Conservation (phyloP, 2,329 filamentous ascomycete genomes). For the Sphaceloma murrayae region DNA sequence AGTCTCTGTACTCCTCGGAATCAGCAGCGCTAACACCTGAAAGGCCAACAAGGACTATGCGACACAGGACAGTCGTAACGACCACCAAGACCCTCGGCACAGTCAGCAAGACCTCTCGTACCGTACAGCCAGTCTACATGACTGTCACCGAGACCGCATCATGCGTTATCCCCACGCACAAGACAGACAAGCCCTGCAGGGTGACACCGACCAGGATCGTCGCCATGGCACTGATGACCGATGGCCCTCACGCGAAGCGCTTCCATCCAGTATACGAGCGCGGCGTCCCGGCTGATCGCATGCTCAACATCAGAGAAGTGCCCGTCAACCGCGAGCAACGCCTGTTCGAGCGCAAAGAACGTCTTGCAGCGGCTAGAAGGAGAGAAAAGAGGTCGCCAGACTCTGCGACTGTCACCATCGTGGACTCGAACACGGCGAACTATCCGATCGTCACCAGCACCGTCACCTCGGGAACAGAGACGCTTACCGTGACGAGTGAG, state of each 20-base stretch:
- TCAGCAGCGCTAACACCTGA: not conserved
- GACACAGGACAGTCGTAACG: conserved; percentile 22
- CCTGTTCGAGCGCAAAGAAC: conserved; percentile 24
- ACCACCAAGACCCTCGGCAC: conserved; percentile 26
- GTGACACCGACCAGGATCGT: conserved; percentile 25
- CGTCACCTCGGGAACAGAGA: conserved; percentile 12
- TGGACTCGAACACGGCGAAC: conserved; percentile 24
- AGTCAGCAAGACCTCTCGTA: conserved; percentile 22
- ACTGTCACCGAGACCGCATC: conserved; percentile 28
- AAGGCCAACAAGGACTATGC: conserved; percentile 18
- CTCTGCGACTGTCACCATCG: conserved; percentile 27
- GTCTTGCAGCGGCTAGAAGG: conserved; percentile 20
- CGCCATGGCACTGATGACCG: conserved; percentile 19
- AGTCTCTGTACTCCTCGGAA: not conserved
- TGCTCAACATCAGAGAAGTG: conserved; percentile 9
- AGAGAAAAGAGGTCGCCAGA: conserved; percentile 28
- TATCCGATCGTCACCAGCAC: conserved; percentile 13
- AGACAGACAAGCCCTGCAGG: conserved; percentile 24
- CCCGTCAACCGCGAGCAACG: conserved; percentile 19
- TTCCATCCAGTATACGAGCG: conserved; percentile 10
- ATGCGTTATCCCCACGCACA: conserved; percentile 25
- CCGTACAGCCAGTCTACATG: conserved; percentile 16
- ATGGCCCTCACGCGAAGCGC: conserved; percentile 15
- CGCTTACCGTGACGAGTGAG: conserved; percentile 16
- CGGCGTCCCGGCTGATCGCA: not conserved